phyloP scores from a whole-genome alignment of 352 stramenopile genomes.

The Phytophthora multivora region DNA sequence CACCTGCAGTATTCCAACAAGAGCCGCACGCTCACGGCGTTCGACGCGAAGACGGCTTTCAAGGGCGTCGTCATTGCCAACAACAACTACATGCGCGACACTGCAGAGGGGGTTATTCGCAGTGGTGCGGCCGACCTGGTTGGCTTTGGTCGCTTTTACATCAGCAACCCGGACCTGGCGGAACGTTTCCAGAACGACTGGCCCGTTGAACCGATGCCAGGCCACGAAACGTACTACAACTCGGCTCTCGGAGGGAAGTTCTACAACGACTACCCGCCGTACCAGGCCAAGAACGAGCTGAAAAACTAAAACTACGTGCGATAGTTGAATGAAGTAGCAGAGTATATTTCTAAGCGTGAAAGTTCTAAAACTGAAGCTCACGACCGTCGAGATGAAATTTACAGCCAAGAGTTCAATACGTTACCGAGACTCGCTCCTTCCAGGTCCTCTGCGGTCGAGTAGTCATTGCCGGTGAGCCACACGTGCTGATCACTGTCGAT shows the following conservation, averaged over 20 bases:
- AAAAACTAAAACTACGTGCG: background rate
- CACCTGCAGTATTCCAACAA: conserved; percentile 26
- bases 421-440: background rate
- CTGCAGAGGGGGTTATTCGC: conserved; percentile 35
- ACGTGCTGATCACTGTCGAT: conserved; percentile 23
- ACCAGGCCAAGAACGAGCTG: conserved; percentile 6
- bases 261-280: conserved; percentile 22
- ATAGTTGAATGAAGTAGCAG: too few relatives aligned
- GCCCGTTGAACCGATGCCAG: conserved; percentile 9
- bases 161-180: conserved; percentile 57
- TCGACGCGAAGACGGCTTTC: conserved; percentile 40
- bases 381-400: background rate
- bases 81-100: conserved; percentile 42
- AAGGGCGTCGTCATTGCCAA: conserved; percentile 39
- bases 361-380: too few relatives aligned
- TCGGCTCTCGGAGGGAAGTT: conserved; percentile 7
- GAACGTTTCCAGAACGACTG: conserved; percentile 28
- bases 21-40: conserved; percentile 26
- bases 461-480: conserved; percentile 20
- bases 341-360: too few relatives aligned
- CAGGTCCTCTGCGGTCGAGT: conserved; percentile 2
- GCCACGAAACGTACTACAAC: conserved; percentile 18
- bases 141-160: conserved; percentile 54
- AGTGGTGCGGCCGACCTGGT: conserved; percentile 44
- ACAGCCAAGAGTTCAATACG: background rate